Evolutionary conservation across 208 protist genomes (phyloP), one percentile per base, ranked within the genome.

Genomic region (Crithidia fasciculata): DNA sequence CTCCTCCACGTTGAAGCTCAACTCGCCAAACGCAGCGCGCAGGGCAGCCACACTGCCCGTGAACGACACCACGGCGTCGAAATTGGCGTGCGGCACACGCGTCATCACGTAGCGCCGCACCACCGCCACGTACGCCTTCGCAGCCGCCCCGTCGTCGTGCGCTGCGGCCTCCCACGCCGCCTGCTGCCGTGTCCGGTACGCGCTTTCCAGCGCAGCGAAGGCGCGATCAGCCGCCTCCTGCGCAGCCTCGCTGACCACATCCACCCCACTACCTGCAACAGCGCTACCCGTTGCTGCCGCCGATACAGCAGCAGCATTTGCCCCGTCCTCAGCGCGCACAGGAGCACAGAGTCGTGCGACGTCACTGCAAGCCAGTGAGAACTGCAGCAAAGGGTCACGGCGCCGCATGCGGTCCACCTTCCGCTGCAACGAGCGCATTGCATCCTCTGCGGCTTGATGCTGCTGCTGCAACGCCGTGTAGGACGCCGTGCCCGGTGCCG

Each of bases 291-390:
- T 50, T 37, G 50, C 63, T 39, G n/a, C 13, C 39, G 12, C 36
- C 53, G 40, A 36, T 47, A 37, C 41, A 15, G 50, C 44, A 3
- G 15, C 64, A 41, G 13, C 44, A 49, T 3, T 69, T 45, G 5
- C 59, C 43, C 69, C 69, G 13, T 18, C 43, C n/a, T 47, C 68
- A 2, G n/a, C 18, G 18, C 60, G 61, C 13, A 68, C 68, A 16
- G 50, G 0, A 4, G 9, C 72, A 75, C 87, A 93, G 5, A 89
- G 70, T 9, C 90, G 88, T 8, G 69, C 66, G 2, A 95, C 78
- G 62, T 94, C 82, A 62, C 80, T 97, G 76, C 90, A 97, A 8
- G 85, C 78, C 9, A 93, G 79, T 4, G 90, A 97, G 76, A 97
- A 97, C 65, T 94, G 77, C 57, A 93, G 67, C 16, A 95, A 69